These are phyloP conservation scores for Spathaspora passalidarum DNA, from an alignment of 805 yeast genomes.

Conservation along the genomic window DNA sequence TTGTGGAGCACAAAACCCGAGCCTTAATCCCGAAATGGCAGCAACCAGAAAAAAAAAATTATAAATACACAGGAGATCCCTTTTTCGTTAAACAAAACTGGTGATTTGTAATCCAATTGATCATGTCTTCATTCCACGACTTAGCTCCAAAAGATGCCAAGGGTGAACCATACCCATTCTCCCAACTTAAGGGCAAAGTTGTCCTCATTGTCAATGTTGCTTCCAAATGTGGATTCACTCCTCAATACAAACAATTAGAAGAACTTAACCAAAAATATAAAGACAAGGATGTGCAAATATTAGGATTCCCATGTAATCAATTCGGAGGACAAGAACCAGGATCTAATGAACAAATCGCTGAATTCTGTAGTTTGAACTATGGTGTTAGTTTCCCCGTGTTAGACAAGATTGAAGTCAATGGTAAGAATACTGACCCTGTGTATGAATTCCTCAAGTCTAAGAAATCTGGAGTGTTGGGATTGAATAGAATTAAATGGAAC, in stretches of 20 bases:
- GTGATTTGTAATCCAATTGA: neutral
- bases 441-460: constrained; percentile 69
- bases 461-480: constrained; percentile 46
- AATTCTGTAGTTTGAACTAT: constrained; percentile 74
- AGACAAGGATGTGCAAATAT: constrained; percentile 32
- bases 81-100: too few species aligned
- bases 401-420: constrained; percentile 88
- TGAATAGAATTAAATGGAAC: constrained; percentile 44
- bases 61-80: neutral
- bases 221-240: constrained; percentile 42
- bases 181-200: constrained; percentile 43
- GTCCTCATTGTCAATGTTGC: constrained; percentile 47
- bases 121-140: constrained; percentile 36
- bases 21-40: neutral
- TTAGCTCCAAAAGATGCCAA: constrained; percentile 38
- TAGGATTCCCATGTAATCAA: constrained; percentile 47
- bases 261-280: constrained; percentile 39
- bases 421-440: constrained; percentile 74
- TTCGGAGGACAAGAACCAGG: constrained; percentile 44
- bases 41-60: neutral
- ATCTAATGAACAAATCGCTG: constrained; percentile 55
- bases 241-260: constrained; percentile 42
- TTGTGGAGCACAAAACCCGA: neutral
- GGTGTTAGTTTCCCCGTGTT: constrained; percentile 91
- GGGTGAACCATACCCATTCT: constrained; percentile 36